Percentiles rank a stretch among this genome's conserved stretches.
These are phyloP conservation scores for Globisporangium cederbergense DNA, from an alignment of 352 stramenopile species.

Conservation along the genomic window DNA sequence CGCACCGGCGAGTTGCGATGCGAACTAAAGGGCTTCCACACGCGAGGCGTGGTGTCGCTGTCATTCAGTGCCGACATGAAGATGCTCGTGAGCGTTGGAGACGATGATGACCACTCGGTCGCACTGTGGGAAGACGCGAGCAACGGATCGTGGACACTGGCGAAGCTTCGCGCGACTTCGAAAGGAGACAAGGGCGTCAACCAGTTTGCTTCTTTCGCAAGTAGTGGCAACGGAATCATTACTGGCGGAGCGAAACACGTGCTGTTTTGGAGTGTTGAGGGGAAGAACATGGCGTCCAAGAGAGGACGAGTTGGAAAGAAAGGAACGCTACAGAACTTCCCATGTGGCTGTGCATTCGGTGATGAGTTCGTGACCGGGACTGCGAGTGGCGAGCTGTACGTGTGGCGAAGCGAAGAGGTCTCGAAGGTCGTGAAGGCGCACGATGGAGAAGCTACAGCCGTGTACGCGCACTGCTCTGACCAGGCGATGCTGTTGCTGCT, in stretches of 20 bases:
- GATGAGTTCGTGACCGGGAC: constrained; percentile 53
- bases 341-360: constrained; percentile 40
- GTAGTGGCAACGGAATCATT: constrained; percentile 32
- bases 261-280: constrained; percentile 62
- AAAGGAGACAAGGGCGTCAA: constrained; percentile 61
- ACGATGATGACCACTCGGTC: constrained; percentile 82
- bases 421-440: constrained; percentile 60
- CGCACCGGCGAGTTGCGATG: constrained; percentile 62
- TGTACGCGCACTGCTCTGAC: constrained; percentile 19
- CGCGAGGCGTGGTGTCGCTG: constrained; percentile 66
- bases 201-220: constrained; percentile 47
- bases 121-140: constrained; percentile 73
- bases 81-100: constrained; percentile 61
- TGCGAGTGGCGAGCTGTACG: constrained; percentile 49
- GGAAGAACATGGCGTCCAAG: constrained; percentile 45
- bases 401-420: constrained; percentile 52
- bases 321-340: constrained; percentile 48
- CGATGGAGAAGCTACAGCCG: constrained; percentile 43
- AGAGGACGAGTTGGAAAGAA: constrained; percentile 65
- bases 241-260: constrained; percentile 70
- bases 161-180: constrained; percentile 34
- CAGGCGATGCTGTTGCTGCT: constrained; percentile 22
- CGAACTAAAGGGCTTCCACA: constrained; percentile 64
- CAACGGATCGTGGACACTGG: constrained; percentile 60
- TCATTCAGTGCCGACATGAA: constrained; percentile 60